These are phyloP conservation scores for Arctium lappa DNA, from an alignment of 129 eudicot species.

Conservation along the genomic window DNA sequence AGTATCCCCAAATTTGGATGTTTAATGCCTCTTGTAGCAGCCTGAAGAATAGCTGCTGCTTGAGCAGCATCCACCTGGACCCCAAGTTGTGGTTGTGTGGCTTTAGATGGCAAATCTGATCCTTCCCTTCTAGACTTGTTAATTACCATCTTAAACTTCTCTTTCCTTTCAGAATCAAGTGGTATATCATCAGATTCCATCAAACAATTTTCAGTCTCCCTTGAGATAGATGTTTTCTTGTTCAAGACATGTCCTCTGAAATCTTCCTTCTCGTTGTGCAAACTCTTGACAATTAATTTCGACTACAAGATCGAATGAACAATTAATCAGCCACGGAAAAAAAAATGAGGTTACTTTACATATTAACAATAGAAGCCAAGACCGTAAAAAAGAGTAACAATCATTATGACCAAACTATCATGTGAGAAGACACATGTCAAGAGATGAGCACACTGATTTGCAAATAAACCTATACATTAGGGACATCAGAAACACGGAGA, in stretches of 20 bases:
- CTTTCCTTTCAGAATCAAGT: constrained; percentile 72
- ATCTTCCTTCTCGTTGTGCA: constrained; percentile 40
- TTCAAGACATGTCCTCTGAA: constrained; percentile 27
- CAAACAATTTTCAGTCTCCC: neutral
- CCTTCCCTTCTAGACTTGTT: constrained; percentile 72
- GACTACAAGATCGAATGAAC: constrained; percentile 39
- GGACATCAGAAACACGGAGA: neutral
- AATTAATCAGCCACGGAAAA: constrained; percentile 2
- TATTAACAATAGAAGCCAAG: neutral
- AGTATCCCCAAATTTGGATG: constrained; percentile 49
- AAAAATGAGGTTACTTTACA: neutral
- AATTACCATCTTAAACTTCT: constrained; percentile 86
- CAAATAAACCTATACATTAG: neutral
- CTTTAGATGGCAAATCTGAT: constrained; percentile 48
- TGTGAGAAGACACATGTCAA: neutral
- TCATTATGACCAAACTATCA: neutral
- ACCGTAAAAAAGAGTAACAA: neutral
- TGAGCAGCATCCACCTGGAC: constrained; percentile 72
- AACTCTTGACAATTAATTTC: constrained; percentile 45
- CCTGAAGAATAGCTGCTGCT: constrained; percentile 97
- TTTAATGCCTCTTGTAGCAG: constrained; percentile 88
- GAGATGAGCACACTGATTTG: neutral
- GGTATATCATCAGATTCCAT: constrained; percentile 47
- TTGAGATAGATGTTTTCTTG: constrained; percentile 25
- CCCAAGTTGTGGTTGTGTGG: constrained; percentile 38